Conservation (phyloP, 2,329 filamentous ascomycete genomes). For the Pseudocercospora musae region DNA sequence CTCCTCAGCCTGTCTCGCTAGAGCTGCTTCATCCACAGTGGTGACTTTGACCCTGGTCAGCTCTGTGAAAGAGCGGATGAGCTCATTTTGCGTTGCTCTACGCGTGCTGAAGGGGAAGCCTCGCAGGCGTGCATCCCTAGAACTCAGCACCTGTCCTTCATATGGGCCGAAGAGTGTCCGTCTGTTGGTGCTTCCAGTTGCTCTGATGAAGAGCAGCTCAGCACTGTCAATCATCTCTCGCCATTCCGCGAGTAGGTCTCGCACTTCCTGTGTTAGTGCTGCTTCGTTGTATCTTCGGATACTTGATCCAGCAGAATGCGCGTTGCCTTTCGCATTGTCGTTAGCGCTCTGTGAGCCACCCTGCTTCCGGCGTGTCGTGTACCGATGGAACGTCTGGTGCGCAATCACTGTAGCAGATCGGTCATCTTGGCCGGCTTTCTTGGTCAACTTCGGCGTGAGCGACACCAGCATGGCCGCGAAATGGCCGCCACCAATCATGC, state of each 20-base stretch:
- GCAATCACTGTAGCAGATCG: conserved; percentile 83
- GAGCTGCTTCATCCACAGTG: conserved; percentile 66
- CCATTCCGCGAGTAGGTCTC: conserved; percentile 78
- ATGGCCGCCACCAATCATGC: conserved; percentile 97
- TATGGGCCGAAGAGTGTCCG: conserved; percentile 88
- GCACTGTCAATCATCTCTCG: conserved; percentile 78
- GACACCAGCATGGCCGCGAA: conserved; percentile 97
- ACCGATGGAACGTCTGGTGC: conserved; percentile 96
- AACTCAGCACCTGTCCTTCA: conserved; percentile 76
- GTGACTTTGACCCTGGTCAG: conserved; percentile 84
- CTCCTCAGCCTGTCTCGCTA: conserved; percentile 49
- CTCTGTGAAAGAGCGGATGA: conserved; percentile 93
- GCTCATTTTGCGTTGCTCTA: conserved; percentile 85
- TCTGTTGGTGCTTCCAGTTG: conserved; percentile 81
- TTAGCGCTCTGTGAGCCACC: conserved; percentile 93
- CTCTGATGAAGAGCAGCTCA: conserved; percentile 82
- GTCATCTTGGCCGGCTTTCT: conserved; percentile 69
- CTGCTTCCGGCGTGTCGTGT: conserved; percentile 93
- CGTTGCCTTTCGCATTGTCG: conserved; percentile 88
- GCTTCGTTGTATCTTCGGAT: conserved; percentile 92
- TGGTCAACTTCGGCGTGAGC: conserved; percentile 73
- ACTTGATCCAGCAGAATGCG: conserved; percentile 88
- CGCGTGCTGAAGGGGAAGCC: conserved; percentile 92
- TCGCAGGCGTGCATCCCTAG: conserved; percentile 75
- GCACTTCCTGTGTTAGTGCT: conserved; percentile 83